These are phyloP conservation scores for Aristolochia contorta DNA, from an alignment of 164 flowering plant genomes.

Conservation along the genomic window DNA sequence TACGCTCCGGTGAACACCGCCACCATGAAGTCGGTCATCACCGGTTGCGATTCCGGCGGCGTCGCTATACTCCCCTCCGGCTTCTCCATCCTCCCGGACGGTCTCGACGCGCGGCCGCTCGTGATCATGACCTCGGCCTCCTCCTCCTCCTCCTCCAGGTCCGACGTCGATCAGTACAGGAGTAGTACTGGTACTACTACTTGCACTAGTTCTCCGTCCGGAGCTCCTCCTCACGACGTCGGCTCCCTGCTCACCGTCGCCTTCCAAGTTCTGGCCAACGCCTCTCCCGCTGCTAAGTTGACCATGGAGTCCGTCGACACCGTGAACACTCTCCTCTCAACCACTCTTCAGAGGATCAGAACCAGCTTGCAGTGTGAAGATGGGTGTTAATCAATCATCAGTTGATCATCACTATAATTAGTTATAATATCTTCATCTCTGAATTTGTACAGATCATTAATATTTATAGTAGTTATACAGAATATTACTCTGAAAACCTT, in stretches of 20 bases:
- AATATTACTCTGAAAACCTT: too few species aligned
- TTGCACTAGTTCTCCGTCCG: too few species aligned
- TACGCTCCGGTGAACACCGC: conserved; percentile 70
- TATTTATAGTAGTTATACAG: too few species aligned
- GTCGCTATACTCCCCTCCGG: conserved; percentile 73
- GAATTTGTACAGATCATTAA: too few species aligned
- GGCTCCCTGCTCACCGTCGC: conserved; percentile 87
- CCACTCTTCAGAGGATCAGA: conserved; percentile 66
- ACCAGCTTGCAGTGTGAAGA: conserved; percentile 85
- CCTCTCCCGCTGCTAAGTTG: conserved; percentile 59
- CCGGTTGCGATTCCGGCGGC: conserved; percentile 83
- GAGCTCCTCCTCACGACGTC: too few species aligned
- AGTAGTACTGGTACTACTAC: too few species aligned
- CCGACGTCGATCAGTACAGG: too few species aligned
- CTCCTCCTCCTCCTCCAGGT: conserved; percentile 42
- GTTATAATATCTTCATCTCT: too few species aligned
- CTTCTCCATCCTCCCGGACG: conserved; percentile 85
- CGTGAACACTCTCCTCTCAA: conserved; percentile 59
- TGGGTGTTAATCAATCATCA: conserved; percentile 26
- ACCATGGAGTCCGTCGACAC: conserved; percentile 68
- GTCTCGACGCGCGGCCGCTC: conserved; percentile 64
- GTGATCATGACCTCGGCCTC: too few species aligned
- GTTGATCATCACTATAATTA: too few species aligned
- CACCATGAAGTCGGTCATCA: conserved; percentile 71
- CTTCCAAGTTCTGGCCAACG: conserved; percentile 59